Evolutionary conservation across 2,329 filamentous ascomycete genomes (phyloP).

Genomic region (Cladosporium sphaerospermum): DNA sequence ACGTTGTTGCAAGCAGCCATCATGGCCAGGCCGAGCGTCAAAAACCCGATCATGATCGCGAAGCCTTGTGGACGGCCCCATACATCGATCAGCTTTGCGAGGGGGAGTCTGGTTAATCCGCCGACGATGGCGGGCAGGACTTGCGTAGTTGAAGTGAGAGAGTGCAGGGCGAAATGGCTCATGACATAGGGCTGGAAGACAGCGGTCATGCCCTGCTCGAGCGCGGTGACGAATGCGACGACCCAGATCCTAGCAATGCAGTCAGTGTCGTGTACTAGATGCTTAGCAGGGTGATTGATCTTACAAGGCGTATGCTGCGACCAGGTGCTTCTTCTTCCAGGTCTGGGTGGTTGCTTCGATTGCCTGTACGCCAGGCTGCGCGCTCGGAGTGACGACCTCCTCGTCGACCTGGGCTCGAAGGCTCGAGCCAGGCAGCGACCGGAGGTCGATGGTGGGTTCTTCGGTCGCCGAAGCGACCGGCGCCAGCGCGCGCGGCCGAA

Average conservation of each 20-base stretch:
- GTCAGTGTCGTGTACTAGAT: conserved; percentile 19
- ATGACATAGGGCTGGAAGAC: conserved; percentile 27
- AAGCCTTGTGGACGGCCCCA: conserved; percentile 63
- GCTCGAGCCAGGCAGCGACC: too few species aligned
- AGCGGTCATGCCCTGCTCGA: conserved; percentile 27
- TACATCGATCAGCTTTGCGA: conserved; percentile 62
- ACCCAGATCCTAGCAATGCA: conserved; percentile 29
- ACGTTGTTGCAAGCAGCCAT: conserved; percentile 60
- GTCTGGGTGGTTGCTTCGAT: conserved; percentile 11
- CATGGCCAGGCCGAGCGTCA: conserved; percentile 53
- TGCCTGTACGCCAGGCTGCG: conserved; percentile 11
- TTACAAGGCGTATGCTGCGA: conserved; percentile 23
- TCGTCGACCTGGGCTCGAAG: not conserved
- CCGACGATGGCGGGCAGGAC: conserved; percentile 51
- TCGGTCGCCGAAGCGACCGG: not conserved
- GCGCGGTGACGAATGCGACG: conserved; percentile 32
- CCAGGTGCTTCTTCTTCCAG: conserved; percentile 10
- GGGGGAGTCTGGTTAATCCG: conserved; percentile 57
- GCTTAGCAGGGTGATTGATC: conserved; percentile 23
- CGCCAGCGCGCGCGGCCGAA: not conserved
- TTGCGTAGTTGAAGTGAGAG: conserved; percentile 43
- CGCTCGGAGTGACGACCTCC: conserved; percentile 7
- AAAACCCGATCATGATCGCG: conserved; percentile 46
- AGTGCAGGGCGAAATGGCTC: conserved; percentile 24
- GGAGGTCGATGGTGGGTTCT: not conserved